These are phyloP conservation scores for Paraphaeosphaeria sporulosa DNA, from an alignment of 2,329 filamentous ascomycete species.

Conservation along the genomic window DNA sequence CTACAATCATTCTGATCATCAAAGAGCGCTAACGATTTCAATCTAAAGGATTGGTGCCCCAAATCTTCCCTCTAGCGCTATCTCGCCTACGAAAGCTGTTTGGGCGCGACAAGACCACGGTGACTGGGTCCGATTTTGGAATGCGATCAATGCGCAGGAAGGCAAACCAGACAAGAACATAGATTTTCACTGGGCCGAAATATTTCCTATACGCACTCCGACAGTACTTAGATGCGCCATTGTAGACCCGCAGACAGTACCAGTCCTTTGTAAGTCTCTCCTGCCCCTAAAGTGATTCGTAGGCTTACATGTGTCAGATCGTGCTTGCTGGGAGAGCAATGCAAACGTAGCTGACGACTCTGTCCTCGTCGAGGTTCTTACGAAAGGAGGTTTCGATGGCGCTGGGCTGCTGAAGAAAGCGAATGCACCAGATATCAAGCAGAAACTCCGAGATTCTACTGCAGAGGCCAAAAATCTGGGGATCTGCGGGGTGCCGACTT, in stretches of 20 bases:
- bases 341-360: slow-evolving; percentile 36
- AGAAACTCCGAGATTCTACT: slow-evolving; percentile 35
- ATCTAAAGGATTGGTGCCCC: slow-evolving; percentile 41
- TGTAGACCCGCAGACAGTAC: slow-evolving; percentile 31
- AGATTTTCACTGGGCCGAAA: slow-evolving; percentile 39
- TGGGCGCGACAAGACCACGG: slow-evolving; percentile 41
- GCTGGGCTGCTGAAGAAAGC: slow-evolving; percentile 33
- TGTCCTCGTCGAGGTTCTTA: slow-evolving; percentile 32
- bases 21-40: slow-evolving; percentile 2
- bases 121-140: slow-evolving; percentile 45
- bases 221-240: slow-evolving; percentile 42
- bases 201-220: slow-evolving; percentile 45
- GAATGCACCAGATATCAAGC: slow-evolving; percentile 33
- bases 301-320: slow-evolving; percentile 29
- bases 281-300: background rate
- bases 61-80: slow-evolving; percentile 35
- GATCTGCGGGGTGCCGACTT: slow-evolving; percentile 45
- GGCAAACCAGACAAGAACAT: slow-evolving; percentile 32
- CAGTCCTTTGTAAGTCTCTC: slow-evolving; percentile 34
- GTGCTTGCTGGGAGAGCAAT: slow-evolving; percentile 45
- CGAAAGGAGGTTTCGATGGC: slow-evolving; percentile 38
- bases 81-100: slow-evolving; percentile 33
- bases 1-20: background rate
- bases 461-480: slow-evolving; percentile 40
- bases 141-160: slow-evolving; percentile 39